These are phyloP conservation scores for Pseudocercospora pini-densiflorae DNA, from an alignment of 2,329 filamentous ascomycete species.

Conservation along the genomic window DNA sequence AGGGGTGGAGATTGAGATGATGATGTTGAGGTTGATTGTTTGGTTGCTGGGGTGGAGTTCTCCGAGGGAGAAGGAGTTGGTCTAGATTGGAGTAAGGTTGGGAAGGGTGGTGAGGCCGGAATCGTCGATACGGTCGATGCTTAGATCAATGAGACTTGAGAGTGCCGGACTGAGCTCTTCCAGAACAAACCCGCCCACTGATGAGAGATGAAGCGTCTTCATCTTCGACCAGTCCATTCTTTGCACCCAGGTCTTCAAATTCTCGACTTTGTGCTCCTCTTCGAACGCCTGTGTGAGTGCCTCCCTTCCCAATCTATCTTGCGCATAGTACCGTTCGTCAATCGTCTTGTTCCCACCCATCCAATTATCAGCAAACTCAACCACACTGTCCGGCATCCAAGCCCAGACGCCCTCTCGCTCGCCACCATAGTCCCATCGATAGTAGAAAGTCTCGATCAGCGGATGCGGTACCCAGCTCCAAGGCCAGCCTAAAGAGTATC, in stretches of 20 bases:
- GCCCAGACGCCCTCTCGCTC: neutral
- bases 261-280: neutral
- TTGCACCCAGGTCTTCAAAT: neutral
- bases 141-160: neutral
- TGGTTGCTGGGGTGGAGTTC: neutral
- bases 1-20: no score
- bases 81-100: neutral
- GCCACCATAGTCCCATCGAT: neutral
- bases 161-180: neutral
- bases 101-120: neutral
- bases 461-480: neutral
- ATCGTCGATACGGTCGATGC: neutral
- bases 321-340: neutral
- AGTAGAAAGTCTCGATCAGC: neutral
- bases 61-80: neutral
- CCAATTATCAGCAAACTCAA: neutral
- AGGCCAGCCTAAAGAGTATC: neutral
- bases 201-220: neutral
- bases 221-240: neutral
- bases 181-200: no score
- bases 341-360: neutral
- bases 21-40: neutral
- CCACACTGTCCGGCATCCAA: neutral
- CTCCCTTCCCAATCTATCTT: neutral
- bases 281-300: neutral